Percentiles rank a stretch among this genome's conserved stretches.
Conservation (phyloP, 345 rosid species). For the Linum lewisii region DNA sequence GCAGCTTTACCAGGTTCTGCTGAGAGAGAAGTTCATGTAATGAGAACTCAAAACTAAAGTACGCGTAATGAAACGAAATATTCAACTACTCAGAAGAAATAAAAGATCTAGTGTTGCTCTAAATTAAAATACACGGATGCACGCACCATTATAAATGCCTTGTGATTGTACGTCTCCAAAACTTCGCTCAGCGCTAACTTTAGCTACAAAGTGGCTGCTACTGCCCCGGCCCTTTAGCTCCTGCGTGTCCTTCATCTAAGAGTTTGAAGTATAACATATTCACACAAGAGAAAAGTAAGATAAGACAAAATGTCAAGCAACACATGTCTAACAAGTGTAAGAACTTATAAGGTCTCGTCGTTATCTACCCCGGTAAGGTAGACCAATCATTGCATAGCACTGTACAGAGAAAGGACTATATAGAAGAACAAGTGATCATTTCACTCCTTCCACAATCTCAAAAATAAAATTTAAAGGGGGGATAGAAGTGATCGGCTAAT, state of each 20-base stretch:
- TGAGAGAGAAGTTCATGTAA: constrained; percentile 13
- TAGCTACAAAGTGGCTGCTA: constrained; percentile 12
- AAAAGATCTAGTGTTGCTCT: constrained; percentile 3
- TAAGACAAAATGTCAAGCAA: neutral
- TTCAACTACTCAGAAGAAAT: constrained; percentile 4
- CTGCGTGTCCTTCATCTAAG: constrained; percentile 35
- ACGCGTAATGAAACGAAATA: constrained; percentile 6
- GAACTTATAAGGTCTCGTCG: neutral
- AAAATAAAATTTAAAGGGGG: neutral
- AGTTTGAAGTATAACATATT: neutral
- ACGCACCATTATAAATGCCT: constrained; percentile 25
- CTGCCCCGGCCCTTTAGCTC: constrained; percentile 22
- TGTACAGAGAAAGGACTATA: neutral
- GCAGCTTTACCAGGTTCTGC: constrained; percentile 31
- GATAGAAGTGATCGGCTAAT: neutral
- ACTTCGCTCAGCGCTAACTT: constrained; percentile 18
- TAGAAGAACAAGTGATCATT: neutral
- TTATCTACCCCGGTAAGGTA: no score
- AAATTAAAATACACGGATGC: constrained; percentile 11
- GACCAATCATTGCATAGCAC: neutral
- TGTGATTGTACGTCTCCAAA: constrained; percentile 14
- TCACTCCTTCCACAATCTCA: neutral
- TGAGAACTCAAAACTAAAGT: constrained; percentile 14
- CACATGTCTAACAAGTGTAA: neutral
- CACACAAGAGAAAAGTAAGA: neutral